These are phyloP conservation scores for Nemophila menziesii DNA, from an alignment of 257 asterid genomes.

Conservation along the genomic window DNA sequence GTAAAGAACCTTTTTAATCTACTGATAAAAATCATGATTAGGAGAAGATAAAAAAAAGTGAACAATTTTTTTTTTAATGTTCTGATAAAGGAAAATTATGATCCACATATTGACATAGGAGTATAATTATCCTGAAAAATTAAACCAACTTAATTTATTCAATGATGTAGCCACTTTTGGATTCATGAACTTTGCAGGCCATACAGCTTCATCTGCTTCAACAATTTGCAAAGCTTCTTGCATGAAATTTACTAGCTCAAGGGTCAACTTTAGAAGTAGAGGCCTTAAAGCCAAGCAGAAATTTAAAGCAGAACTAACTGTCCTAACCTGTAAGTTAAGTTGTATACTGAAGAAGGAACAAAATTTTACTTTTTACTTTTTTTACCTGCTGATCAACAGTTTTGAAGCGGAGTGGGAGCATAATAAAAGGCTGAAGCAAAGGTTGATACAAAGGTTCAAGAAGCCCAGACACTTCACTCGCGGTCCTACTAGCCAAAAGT, in stretches of 20 bases:
- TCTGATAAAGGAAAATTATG: too few species aligned
- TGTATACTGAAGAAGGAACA: conserved; percentile 10
- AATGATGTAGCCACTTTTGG: conserved; percentile 85
- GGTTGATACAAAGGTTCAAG: conserved; percentile 92
- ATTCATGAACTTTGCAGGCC: conserved; percentile 87
- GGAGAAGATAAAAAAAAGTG: too few species aligned
- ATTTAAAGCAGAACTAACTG: conserved; percentile 90
- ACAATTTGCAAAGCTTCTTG: conserved; percentile 99
- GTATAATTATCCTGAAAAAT: too few species aligned
- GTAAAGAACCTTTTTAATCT: too few species aligned
- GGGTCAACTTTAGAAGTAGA: conserved; percentile 90
- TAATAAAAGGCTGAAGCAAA: conserved; percentile 83
- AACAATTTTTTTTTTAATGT: too few species aligned
- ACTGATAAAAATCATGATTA: too few species aligned
- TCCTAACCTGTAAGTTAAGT: conserved; percentile 64
- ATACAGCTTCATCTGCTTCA: conserved; percentile 83
- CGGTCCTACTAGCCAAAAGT: conserved; percentile 95
- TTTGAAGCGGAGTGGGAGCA: conserved; percentile 83
- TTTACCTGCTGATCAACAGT: conserved; percentile 95
- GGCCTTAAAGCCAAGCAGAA: conserved; percentile 98
- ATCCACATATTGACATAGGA: too few species aligned
- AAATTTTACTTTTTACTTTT: conserved; percentile 11
- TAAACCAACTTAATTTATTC: too few species aligned
- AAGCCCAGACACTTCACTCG: conserved; percentile 98
- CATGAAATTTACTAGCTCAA: conserved; percentile 77